Evolutionary conservation across 1,139 yeast genomes (phyloP).

Genomic region (Hansenula anomala): DNA sequence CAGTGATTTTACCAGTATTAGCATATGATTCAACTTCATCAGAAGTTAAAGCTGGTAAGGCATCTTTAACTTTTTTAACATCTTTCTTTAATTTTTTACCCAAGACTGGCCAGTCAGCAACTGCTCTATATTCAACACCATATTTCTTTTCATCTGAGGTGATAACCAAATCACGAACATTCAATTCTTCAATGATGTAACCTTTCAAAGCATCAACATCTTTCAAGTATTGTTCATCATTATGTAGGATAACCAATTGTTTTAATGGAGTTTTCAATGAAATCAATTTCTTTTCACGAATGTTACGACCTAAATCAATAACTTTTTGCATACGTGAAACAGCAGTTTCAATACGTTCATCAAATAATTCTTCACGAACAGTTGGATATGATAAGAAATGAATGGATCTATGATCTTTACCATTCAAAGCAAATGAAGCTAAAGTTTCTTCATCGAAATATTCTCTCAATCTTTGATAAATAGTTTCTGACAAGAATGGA

Average conservation of each 20-base stretch:
- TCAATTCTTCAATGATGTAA: constrained; percentile 86
- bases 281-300: constrained; percentile 92
- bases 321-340: constrained; percentile 96
- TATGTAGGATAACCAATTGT: constrained; percentile 79
- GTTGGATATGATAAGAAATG: constrained; percentile 89
- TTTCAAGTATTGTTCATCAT: constrained; percentile 65
- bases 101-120: constrained; percentile 98
- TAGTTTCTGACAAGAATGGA: constrained; percentile 89
- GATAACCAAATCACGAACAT: constrained; percentile 81
- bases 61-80: constrained; percentile 91
- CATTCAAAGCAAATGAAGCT: constrained; percentile 23
- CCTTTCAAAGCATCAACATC: constrained; percentile 76
- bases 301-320: constrained; percentile 91
- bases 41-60: constrained; percentile 76
- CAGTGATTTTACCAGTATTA: constrained; percentile 67
- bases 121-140: constrained; percentile 88
- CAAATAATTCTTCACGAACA: constrained; percentile 79
- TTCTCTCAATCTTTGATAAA: constrained; percentile 70
- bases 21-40: constrained; percentile 78
- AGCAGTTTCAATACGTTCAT: constrained; percentile 73
- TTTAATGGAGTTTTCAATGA: constrained; percentile 94
- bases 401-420: constrained; percentile 71
- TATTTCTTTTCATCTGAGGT: constrained; percentile 89
- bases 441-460: constrained; percentile 51
- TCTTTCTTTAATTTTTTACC: constrained; percentile 97